Evolutionary conservation across 2,329 filamentous ascomycete species (phyloP), one percentile per base, ranked within the genome.

Genomic region (Colletotrichum limetticola): DNA sequence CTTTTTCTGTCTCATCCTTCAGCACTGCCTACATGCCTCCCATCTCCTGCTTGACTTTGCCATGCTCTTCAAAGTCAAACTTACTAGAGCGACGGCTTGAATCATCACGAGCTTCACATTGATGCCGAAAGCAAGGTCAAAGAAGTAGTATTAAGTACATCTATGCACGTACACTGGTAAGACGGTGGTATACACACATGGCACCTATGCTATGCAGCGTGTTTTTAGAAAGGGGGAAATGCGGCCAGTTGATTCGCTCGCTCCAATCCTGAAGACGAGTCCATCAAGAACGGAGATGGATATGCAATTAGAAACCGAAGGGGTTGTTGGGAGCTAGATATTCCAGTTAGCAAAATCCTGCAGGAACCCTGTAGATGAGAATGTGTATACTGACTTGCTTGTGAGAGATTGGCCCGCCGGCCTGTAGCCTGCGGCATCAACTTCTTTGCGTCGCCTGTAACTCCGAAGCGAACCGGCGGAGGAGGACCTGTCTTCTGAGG

Each of bases 401-500:
- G 94, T 65, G 94, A 89, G 77, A 99, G 88, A 82, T 98, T 98
- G 69, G 97, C 97, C 86, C 94, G 91, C 78, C 93, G 88, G 75
- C 97, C 97, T 7, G 97, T 99, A 32, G 95, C 89, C 85, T 98
- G 97, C 35, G 95, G 91, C 74, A 90, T 88, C 78, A 98, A 85
- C 82, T 94, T 97, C 83, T 95, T 95, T 35, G 91, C 86, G 61
- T 91, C 90, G 32, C 87, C 86, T 70, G 90, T 88, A 46, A 97
- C 92, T 52, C 97, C 97, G 81, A 99, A 99, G 72, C 95, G 91
- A 22, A 99, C 92, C 28, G 95, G 91, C 58, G 97, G 97, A 24
- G 96, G 87, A 7, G 97, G 97, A 1, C 86, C 88, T 49, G 86
- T 90, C 76, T 86, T 83, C 75, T 88, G 83, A 58, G 86, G 83